A percentile compares a stretch with the other conserved stretches of the same genome.
These are phyloP conservation scores for Penicillium mononematosum DNA, from an alignment of 495 filamentous ascomycete species.

Conservation along the genomic window DNA sequence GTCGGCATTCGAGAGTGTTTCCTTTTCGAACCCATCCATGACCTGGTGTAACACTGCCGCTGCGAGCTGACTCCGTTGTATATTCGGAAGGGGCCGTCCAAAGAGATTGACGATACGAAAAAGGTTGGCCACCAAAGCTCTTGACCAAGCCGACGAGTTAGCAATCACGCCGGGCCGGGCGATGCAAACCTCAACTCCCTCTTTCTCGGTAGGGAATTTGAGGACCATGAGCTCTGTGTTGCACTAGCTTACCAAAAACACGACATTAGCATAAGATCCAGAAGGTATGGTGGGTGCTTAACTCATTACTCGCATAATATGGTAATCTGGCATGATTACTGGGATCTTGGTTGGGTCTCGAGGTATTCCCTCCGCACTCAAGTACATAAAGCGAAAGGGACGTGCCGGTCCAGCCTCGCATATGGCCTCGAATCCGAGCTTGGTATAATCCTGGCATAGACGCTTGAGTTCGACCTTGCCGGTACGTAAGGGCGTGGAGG, in stretches of 20 bases:
- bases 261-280: not conserved
- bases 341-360: slow-evolving; percentile 41
- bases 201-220: slow-evolving; percentile 35
- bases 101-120: slow-evolving; percentile 13
- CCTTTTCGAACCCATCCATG: slow-evolving; percentile 46
- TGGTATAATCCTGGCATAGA: slow-evolving; percentile 44
- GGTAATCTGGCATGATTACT: slow-evolving; percentile 35
- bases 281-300: not conserved
- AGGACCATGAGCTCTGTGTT: slow-evolving; percentile 43
- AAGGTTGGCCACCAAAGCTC: slow-evolving; percentile 7
- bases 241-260: slow-evolving; percentile 27
- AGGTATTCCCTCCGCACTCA: slow-evolving; percentile 40
- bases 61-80: slow-evolving; percentile 39
- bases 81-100: slow-evolving; percentile 25
- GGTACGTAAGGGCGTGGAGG: slow-evolving; percentile 39
- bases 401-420: slow-evolving; percentile 14
- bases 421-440: slow-evolving; percentile 41
- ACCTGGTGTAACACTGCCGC: slow-evolving; percentile 46
- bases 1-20: slow-evolving; percentile 47
- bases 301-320: slow-evolving; percentile 38
- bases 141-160: slow-evolving; percentile 13
- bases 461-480: slow-evolving; percentile 37
- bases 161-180: slow-evolving; percentile 37
- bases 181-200: slow-evolving; percentile 35
- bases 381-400: slow-evolving; percentile 47